A percentile compares a stretch with the other conserved stretches of the same genome.
Conservation (phyloP, 257 asterid species). For the Solanum raphanifolium region DNA sequence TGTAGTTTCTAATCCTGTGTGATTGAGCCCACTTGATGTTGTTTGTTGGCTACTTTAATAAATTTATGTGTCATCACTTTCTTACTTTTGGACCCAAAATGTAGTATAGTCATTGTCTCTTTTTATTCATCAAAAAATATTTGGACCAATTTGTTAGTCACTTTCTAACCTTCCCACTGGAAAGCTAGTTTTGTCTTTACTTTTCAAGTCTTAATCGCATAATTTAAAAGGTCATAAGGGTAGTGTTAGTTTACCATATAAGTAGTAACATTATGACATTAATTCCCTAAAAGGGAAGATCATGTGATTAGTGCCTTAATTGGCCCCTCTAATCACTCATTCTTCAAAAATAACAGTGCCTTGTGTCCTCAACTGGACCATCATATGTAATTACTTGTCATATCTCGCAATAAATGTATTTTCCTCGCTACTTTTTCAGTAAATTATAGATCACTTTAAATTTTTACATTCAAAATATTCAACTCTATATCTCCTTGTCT, state of each 20-base stretch:
- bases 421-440: not conserved
- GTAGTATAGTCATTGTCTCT: not conserved
- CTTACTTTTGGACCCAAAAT: not conserved
- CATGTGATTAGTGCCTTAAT: not conserved
- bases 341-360: not conserved
- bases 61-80: not conserved
- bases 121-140: not conserved
- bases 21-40: not conserved
- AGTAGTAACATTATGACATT: not conserved
- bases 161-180: not conserved
- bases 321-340: not conserved
- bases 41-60: not conserved
- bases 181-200: slow-evolving; percentile 1
- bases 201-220: not conserved
- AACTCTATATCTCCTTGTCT: not conserved
- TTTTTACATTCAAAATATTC: not conserved
- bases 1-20: not conserved
- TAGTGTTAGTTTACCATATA: not conserved
- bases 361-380: not conserved
- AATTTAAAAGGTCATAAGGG: not conserved
- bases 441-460: not conserved
- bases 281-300: not conserved
- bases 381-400: not conserved
- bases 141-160: not conserved
- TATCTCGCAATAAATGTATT: not conserved